Evolutionary conservation across 2,329 filamentous ascomycete species (phyloP), one percentile per base, ranked within the genome.

Genomic region (Gnomoniopsis smithogilvyi): DNA sequence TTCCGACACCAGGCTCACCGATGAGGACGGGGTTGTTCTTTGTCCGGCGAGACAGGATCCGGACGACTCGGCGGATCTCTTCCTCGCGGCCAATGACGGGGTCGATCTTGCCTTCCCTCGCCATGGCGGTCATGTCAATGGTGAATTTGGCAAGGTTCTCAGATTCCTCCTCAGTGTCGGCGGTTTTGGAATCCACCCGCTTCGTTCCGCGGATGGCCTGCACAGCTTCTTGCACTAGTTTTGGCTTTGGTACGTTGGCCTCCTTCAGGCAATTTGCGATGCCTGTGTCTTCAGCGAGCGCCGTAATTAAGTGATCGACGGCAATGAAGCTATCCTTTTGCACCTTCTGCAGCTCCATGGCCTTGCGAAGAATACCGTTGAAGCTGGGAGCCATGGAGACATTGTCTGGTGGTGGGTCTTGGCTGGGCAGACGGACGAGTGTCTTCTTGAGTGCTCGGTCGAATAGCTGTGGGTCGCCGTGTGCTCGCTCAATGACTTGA

Each of bases 1-100:
- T 99, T 71, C 95, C 95, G 24, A 98, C 95, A 87, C 95, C 95
- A 38, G 95, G 94, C 72, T 98, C 93, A 78, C 95, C 95, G 65
- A 99, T 98, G 65, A 99, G 84, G 51, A 98, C 94, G 1, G 95
- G 95, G 75, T 99, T 99, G 81, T 99, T 98, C 84, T 98, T 98
- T 63, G 94, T 98, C 70, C 94, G 85, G 72, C 95, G 84, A 38
- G 92, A 96, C 63, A 98, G 79, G 64, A 98, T 98, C 59, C 94
- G 88, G 66, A 98, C 86, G 24, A 96, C 93, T 69, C 94, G 84
- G 69, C 94, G 84, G 68, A 97, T 97, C 73, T 98, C 95, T 70
- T 97, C 94, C 73, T 98, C 94, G 76, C 94, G 86, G 46, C 94
- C 94, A 75, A 98, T 98, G 72, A 98, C 94, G 2, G 94, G 94